A percentile compares a stretch with the other conserved stretches of the same genome.
phyloP scores from a whole-genome alignment of 177 flowering plant genomes.

The Vitis hybrid region DNA sequence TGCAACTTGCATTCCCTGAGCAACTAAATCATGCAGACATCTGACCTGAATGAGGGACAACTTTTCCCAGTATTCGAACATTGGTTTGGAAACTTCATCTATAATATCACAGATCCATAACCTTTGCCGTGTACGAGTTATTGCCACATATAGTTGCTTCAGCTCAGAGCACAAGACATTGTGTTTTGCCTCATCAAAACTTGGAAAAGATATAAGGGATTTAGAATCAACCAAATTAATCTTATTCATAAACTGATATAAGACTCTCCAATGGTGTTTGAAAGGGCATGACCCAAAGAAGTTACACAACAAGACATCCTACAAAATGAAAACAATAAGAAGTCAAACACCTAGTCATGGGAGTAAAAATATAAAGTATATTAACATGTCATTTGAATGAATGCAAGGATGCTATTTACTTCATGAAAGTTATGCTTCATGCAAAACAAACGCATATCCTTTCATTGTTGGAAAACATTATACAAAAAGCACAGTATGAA shows the following conservation, averaged over 20 bases:
- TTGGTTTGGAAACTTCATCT: slow-evolving; percentile 18
- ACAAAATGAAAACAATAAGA: background rate
- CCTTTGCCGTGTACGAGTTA: slow-evolving; percentile 20
- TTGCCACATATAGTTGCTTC: slow-evolving; percentile 31
- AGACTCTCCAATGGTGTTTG: slow-evolving; percentile 28
- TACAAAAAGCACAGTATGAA: too few species aligned
- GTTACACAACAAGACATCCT: slow-evolving; percentile 31
- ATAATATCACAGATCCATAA: slow-evolving; percentile 20
- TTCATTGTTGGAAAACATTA: too few species aligned
- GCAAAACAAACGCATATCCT: too few species aligned
- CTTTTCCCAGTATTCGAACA: slow-evolving; percentile 21
- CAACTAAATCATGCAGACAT: slow-evolving; percentile 15
- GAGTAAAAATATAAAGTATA: too few species aligned
- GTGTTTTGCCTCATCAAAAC: slow-evolving; percentile 35
- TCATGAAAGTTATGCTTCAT: too few species aligned
- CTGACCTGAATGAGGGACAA: slow-evolving; percentile 11
- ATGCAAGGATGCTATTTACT: too few species aligned
- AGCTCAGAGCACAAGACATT: slow-evolving; percentile 29
- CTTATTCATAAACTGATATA: slow-evolving; percentile 60
- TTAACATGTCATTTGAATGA: too few species aligned
- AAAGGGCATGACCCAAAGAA: slow-evolving; percentile 28
- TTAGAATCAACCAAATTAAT: slow-evolving; percentile 13
- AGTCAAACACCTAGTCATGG: background rate
- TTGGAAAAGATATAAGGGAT: slow-evolving; percentile 29
- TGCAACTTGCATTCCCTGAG: slow-evolving; percentile 17